Evolutionary conservation across 306 rosid species (phyloP), one percentile per base, ranked within the genome.

Genomic region (Bauhinia variegata): DNA sequence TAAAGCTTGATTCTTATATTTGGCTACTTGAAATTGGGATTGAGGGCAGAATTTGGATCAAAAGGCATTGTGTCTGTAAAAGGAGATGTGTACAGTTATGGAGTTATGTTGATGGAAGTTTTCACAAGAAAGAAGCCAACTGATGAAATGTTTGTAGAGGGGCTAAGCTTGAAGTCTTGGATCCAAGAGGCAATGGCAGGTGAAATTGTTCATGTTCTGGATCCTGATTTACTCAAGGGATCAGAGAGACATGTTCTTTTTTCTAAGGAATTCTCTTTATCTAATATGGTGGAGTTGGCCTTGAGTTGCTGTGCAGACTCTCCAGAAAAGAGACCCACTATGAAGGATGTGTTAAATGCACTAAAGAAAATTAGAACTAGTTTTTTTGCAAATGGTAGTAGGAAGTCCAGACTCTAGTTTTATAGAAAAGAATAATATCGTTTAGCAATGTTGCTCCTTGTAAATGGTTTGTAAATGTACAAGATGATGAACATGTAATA

Each of bases 21-120:
- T 49, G 4, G 37, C 34, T 17, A 51, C 13, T 51, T 23, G 39
- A 23, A 15, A 62, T 4, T 67, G 17, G 5, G 31, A 0, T 41
- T 69, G 28, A 23, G 2, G 28, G 55, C 62, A 75, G 75, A 80
- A 43, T 61, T n/a, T 43, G 87, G 87, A 42, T 38, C 50, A 4
- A 65, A 63, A 72, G 85, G 83, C 15, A 23, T 53, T 14, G 72
- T 83, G 23, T 80, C 85, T 1, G 39, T 57, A 16, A 70, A 62
- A 57, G 72, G 80, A 42, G 85, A 83, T 67, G 81, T 67, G 0
- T 80, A 80, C 6, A 77, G 88, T 54, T 84, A 62, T 46, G 85
- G 85, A 2, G 31, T 80, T 53, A 5, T 84, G 48, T 5, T 80
- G 3, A 74, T 75, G 85, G 85, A 84, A 77, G 70, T 68, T 23